These are phyloP conservation scores for Karstenula rhodostoma DNA, from an alignment of 2,329 filamentous ascomycete species.

Conservation along the genomic window DNA sequence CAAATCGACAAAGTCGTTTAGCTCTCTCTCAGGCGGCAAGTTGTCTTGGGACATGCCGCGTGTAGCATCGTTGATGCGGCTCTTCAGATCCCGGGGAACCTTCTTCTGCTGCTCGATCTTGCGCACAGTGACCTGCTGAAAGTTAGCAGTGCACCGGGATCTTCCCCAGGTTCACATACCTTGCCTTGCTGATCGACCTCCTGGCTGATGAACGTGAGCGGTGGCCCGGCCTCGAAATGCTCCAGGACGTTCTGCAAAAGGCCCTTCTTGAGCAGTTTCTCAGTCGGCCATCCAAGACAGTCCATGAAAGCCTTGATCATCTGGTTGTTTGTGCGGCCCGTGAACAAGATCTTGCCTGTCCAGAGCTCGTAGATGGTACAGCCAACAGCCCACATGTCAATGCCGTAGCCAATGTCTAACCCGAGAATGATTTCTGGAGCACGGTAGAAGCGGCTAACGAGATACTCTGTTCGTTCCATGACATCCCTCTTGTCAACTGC, in stretches of 20 bases:
- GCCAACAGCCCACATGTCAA: conserved; percentile 98
- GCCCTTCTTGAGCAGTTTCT: conserved; percentile 86
- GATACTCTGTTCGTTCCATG: conserved; percentile 90
- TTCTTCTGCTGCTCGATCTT: conserved; percentile 70
- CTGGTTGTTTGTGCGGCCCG: conserved; percentile 94
- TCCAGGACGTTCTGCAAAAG: conserved; percentile 72
- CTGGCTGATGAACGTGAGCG: conserved; percentile 81
- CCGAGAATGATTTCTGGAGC: conserved; percentile 97
- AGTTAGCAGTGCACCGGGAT: conserved; percentile 20
- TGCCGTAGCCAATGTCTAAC: conserved; percentile 92
- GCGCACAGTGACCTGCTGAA: conserved; percentile 68
- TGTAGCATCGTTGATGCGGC: conserved; percentile 75
- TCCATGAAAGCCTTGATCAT: conserved; percentile 98
- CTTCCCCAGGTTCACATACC: conserved; percentile 24
- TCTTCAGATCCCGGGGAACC: conserved; percentile 75
- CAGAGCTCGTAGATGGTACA: conserved; percentile 97
- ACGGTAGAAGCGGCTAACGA: conserved; percentile 96
- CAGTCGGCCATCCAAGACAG: conserved; percentile 88
- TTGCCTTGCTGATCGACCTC: conserved; percentile 68
- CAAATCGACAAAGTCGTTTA: conserved; percentile 85
- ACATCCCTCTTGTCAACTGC: conserved; percentile 85
- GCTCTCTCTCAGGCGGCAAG: conserved; percentile 71
- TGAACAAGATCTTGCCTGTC: conserved; percentile 96
- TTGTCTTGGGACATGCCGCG: conserved; percentile 73
- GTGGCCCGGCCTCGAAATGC: conserved; percentile 62